Conservation (phyloP, 176 grass and related monocot species). For the Zoysia pacifica region DNA sequence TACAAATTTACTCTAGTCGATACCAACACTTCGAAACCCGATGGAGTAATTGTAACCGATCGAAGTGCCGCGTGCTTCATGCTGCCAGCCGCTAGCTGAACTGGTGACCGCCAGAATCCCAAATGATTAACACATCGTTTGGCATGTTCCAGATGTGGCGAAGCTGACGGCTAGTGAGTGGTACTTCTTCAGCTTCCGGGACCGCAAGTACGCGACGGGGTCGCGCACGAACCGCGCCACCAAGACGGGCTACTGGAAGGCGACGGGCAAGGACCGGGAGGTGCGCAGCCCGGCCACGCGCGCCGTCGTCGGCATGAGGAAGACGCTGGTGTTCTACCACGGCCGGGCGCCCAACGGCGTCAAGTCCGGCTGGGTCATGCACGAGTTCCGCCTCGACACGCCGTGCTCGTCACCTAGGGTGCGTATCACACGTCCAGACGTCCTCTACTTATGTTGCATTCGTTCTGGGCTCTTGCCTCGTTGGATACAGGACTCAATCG, state of each 20-base stretch:
- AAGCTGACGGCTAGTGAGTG: constrained; percentile 68
- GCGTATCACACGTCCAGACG: not conserved
- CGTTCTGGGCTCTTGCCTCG: not conserved
- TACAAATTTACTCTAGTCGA: too few relatives aligned
- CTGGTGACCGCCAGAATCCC: not conserved
- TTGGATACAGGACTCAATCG: not conserved
- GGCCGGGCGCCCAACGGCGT: constrained; percentile 64
- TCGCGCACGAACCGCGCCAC: constrained; percentile 70
- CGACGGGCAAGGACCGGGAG: constrained; percentile 66
- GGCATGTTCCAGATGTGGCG: constrained; percentile 47
- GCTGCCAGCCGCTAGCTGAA: not conserved
- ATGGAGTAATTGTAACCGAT: not conserved
- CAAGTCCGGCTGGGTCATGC: constrained; percentile 80
- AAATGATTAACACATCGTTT: too few relatives aligned
- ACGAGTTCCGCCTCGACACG: constrained; percentile 69
- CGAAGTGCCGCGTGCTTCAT: not conserved
- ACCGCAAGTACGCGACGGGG: constrained; percentile 73
- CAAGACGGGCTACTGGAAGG: constrained; percentile 72
- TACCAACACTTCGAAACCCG: too few relatives aligned
- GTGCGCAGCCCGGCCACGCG: constrained; percentile 23
- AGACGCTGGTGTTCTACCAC: constrained; percentile 80
- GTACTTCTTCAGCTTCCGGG: constrained; percentile 89
- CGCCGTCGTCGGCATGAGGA: constrained; percentile 65
- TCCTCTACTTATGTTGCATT: too few relatives aligned
- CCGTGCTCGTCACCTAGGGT: constrained; percentile 57